Conservation (phyloP, 1,139 yeast genomes). For the Hemisphaericaspora lyxosophila region DNA sequence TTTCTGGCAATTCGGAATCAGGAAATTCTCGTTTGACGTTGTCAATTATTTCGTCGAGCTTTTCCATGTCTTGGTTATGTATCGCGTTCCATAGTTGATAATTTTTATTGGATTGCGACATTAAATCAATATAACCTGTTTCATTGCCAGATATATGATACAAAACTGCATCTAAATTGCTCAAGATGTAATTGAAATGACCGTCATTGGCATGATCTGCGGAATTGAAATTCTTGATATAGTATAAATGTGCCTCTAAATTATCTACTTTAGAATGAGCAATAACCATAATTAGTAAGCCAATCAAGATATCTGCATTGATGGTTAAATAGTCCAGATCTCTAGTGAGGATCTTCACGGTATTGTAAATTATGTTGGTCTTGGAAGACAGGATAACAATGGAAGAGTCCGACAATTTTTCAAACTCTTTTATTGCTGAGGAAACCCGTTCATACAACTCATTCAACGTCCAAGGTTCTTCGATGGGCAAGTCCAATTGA, state of each 20-base stretch:
- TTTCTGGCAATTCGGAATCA: slow-evolving; percentile 28
- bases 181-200: slow-evolving; percentile 48
- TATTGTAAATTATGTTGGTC: slow-evolving; percentile 49
- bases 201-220: slow-evolving; percentile 30
- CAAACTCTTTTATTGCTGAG: slow-evolving; percentile 55
- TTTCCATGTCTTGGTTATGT: slow-evolving; percentile 29
- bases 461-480: slow-evolving; percentile 40
- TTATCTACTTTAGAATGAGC: slow-evolving; percentile 60
- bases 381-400: slow-evolving; percentile 54
- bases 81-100: slow-evolving; percentile 55
- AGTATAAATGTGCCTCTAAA: slow-evolving; percentile 63
- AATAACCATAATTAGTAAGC: slow-evolving; percentile 70
- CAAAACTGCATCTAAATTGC: slow-evolving; percentile 82
- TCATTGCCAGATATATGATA: slow-evolving; percentile 50
- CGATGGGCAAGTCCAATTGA: slow-evolving; percentile 64
- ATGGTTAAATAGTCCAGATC: slow-evolving; percentile 30
- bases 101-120: slow-evolving; percentile 48
- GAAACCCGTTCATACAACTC: slow-evolving; percentile 49
- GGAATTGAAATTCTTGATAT: slow-evolving; percentile 60
- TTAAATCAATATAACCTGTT: slow-evolving; percentile 39
- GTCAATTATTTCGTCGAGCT: slow-evolving; percentile 22
- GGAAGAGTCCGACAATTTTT: slow-evolving; percentile 46
- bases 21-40: slow-evolving; percentile 18
- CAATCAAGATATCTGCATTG: slow-evolving; percentile 82
- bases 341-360: slow-evolving; percentile 52